Conservation (phyloP, 768 basidiomycete species). For the Kwoniella dejecticola region DNA sequence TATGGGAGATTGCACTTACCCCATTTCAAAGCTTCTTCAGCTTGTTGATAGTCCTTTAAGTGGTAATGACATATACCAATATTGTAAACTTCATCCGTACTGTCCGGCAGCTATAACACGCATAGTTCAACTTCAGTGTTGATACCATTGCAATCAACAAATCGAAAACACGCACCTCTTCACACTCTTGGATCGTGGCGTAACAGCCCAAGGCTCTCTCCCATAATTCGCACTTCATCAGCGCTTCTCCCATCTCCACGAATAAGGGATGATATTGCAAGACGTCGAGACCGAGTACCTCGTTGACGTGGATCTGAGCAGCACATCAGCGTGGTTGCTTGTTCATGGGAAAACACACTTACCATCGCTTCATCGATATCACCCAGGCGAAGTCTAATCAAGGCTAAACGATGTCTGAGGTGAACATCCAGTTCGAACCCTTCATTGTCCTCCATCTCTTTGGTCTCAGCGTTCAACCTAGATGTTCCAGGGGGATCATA, state of each 20-base stretch:
- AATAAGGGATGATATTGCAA: constrained; percentile 77
- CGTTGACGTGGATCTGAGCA: constrained; percentile 71
- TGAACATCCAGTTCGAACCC: constrained; percentile 70
- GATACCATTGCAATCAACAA: too few species aligned
- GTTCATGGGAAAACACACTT: constrained; percentile 23
- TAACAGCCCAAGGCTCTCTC: constrained; percentile 78
- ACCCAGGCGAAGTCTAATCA: constrained; percentile 78
- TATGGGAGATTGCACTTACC: too few species aligned
- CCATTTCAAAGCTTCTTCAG: constrained; percentile 79
- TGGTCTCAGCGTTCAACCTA: constrained; percentile 48
- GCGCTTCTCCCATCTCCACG: constrained; percentile 80
- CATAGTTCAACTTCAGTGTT: constrained; percentile 2
- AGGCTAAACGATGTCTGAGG: constrained; percentile 77
- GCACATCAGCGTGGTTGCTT: neutral
- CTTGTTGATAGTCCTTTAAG: constrained; percentile 72
- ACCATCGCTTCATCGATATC: constrained; percentile 82
- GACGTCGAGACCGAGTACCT: constrained; percentile 71
- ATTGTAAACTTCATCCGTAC: constrained; percentile 56
- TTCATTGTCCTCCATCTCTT: constrained; percentile 63
- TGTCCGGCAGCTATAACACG: constrained; percentile 63
- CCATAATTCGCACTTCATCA: constrained; percentile 73
- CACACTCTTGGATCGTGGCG: constrained; percentile 72
- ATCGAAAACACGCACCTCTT: constrained; percentile 65
- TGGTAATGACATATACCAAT: constrained; percentile 80
- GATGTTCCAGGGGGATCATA: constrained; percentile 62